phyloP scores from a whole-genome alignment of 176 grass and related monocot genomes.

The Ensete glaucum region DNA sequence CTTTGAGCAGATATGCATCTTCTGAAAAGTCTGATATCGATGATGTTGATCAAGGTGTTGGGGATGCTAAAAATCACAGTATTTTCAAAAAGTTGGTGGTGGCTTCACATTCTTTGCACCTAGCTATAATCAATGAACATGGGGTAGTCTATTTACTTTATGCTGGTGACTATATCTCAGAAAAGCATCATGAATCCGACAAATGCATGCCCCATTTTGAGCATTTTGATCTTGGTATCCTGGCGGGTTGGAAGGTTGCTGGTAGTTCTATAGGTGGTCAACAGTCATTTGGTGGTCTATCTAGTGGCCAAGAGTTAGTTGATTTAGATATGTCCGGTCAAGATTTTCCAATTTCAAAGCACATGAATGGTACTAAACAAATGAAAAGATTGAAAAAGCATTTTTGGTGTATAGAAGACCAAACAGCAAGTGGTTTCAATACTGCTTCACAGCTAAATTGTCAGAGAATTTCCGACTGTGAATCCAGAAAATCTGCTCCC shows the following conservation, averaged over 20 bases:
- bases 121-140: slow-evolving; percentile 63
- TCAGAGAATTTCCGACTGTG: slow-evolving; percentile 15
- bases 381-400: slow-evolving; percentile 47
- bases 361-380: slow-evolving; percentile 22
- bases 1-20: slow-evolving; percentile 13
- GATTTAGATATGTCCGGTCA: slow-evolving; percentile 13
- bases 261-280: slow-evolving; percentile 59
- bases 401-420: slow-evolving; percentile 24
- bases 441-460: slow-evolving; percentile 32
- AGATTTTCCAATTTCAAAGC: slow-evolving; percentile 23
- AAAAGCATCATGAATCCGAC: slow-evolving; percentile 26
- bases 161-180: slow-evolving; percentile 59
- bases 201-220: slow-evolving; percentile 23
- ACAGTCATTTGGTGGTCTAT: slow-evolving; percentile 35
- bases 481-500: slow-evolving; percentile 20
- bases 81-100: slow-evolving; percentile 64
- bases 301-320: slow-evolving; percentile 19
- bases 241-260: slow-evolving; percentile 64
- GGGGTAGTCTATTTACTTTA: slow-evolving; percentile 64
- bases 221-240: slow-evolving; percentile 37
- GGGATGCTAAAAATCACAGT: slow-evolving; percentile 17
- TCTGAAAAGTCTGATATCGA: slow-evolving; percentile 19
- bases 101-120: slow-evolving; percentile 45
- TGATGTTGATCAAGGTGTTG: slow-evolving; percentile 3
- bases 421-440: slow-evolving; percentile 47